phyloP scores from a whole-genome alignment of 1,284 basidiomycete species.

The Fomitiporia mediterranea region DNA sequence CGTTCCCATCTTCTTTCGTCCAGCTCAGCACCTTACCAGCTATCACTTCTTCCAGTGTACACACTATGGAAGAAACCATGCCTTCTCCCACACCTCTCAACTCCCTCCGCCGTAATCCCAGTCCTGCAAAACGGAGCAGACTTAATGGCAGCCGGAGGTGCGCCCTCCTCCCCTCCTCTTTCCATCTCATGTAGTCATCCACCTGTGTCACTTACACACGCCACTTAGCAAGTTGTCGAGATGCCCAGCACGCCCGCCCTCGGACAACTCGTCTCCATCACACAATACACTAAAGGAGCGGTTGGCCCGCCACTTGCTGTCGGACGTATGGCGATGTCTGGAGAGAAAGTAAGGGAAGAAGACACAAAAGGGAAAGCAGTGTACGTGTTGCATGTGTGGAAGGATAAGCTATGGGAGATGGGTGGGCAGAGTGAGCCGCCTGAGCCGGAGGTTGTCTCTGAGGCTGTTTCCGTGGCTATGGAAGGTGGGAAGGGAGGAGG shows the following conservation, averaged over 20 bases:
- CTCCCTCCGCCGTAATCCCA: slow-evolving; percentile 59
- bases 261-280: slow-evolving; percentile 51
- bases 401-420: slow-evolving; percentile 67
- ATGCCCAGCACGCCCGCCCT: background rate
- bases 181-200: no score
- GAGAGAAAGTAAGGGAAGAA: slow-evolving; percentile 37
- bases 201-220: slow-evolving; percentile 12
- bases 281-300: slow-evolving; percentile 40
- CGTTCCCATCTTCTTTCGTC: slow-evolving; percentile 14
- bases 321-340: slow-evolving; percentile 60
- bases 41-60: slow-evolving; percentile 41
- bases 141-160: slow-evolving; percentile 77
- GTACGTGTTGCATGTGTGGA: slow-evolving; percentile 62
- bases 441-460: slow-evolving; percentile 24
- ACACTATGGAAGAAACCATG: slow-evolving; percentile 68
- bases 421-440: slow-evolving; percentile 57
- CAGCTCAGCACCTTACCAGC: background rate
- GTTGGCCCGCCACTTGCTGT: slow-evolving; percentile 59
- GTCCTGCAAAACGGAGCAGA: slow-evolving; percentile 67
- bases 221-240: slow-evolving; percentile 46
- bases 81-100: slow-evolving; percentile 61
- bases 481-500: slow-evolving; percentile 26
- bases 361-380: slow-evolving; percentile 73
- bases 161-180: slow-evolving; percentile 25
- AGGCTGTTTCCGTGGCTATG: slow-evolving; percentile 24